Percentiles rank a stretch among this genome's conserved stretches.
Evolutionary conservation across 805 yeast genomes (phyloP).

Genomic region (Cyberlindnera mississippiensis): DNA sequence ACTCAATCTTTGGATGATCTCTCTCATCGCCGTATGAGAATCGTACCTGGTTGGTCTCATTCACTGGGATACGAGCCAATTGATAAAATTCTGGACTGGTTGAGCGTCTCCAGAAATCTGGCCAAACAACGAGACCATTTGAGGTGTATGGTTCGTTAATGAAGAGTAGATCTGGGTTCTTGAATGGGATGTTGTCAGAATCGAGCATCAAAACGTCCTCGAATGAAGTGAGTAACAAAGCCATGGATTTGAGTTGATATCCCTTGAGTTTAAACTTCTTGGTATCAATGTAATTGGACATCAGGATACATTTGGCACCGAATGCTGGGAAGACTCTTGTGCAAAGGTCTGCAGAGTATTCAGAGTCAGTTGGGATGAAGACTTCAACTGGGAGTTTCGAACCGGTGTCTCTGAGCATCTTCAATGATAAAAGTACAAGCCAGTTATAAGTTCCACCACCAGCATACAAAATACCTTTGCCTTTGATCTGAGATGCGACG

Average conservation of each 20-base stretch:
- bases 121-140: slow-evolving; percentile 55
- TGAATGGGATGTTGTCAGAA: slow-evolving; percentile 63
- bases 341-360: slow-evolving; percentile 72
- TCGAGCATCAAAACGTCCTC: slow-evolving; percentile 73
- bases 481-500: slow-evolving; percentile 32
- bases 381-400: slow-evolving; percentile 78
- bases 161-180: slow-evolving; percentile 43
- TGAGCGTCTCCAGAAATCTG: slow-evolving; percentile 69
- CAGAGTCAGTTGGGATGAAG: slow-evolving; percentile 64
- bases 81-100: slow-evolving; percentile 56
- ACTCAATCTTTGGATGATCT: slow-evolving; percentile 26
- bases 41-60: slow-evolving; percentile 28
- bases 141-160: slow-evolving; percentile 32
- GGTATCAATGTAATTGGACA: slow-evolving; percentile 37
- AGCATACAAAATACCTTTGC: slow-evolving; percentile 63
- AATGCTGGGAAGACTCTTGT: slow-evolving; percentile 59
- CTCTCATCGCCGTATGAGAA: slow-evolving; percentile 33
- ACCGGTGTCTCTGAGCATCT: slow-evolving; percentile 57
- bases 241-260: slow-evolving; percentile 71
- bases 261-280: slow-evolving; percentile 43
- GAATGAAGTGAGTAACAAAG: slow-evolving; percentile 72
- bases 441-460: slow-evolving; percentile 76
- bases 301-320: slow-evolving; percentile 61
- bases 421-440: slow-evolving; percentile 52
- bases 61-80: slow-evolving; percentile 45